These are phyloP conservation scores for Hysterium pulicare DNA, from an alignment of 2,329 filamentous ascomycete genomes.

Conservation along the genomic window DNA sequence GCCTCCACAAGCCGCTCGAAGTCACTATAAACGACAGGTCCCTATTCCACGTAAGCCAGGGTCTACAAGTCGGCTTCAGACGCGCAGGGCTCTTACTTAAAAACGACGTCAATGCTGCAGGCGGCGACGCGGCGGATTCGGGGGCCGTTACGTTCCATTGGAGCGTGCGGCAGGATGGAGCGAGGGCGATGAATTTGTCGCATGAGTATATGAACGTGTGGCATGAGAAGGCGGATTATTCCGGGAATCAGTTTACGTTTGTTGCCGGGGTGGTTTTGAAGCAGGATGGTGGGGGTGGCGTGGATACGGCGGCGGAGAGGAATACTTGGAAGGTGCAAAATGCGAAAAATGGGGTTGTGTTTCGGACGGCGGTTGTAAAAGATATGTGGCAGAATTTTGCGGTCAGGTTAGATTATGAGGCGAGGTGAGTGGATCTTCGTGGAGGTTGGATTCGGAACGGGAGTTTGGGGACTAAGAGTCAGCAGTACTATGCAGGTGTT, in stretches of 20 bases:
- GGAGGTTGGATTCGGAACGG: no score
- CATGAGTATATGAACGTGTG: constrained; percentile 32
- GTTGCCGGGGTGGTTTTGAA: constrained; percentile 18
- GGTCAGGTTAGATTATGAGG: constrained; percentile 19
- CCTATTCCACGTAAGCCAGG: constrained; percentile 16
- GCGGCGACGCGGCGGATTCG: constrained; percentile 17
- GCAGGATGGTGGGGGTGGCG: constrained; percentile 17
- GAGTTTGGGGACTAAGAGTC: no score
- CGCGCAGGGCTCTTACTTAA: constrained; percentile 21
- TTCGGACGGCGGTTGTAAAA: constrained; percentile 10
- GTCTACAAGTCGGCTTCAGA: constrained; percentile 21
- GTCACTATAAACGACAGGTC: constrained; percentile 23
- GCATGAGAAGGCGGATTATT: constrained; percentile 25
- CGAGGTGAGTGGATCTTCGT: constrained; percentile 14
- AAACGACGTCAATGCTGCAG: constrained; percentile 17
- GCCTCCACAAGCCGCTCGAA: constrained; percentile 15
- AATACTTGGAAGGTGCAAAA: constrained; percentile 21
- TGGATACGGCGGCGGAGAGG: constrained; percentile 15
- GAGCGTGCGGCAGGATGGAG: constrained; percentile 18
- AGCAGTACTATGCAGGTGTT: constrained; percentile 23
- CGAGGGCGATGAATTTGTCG: constrained; percentile 17
- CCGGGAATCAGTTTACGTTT: constrained; percentile 24
- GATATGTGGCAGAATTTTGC: constrained; percentile 27
- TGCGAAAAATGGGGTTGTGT: constrained; percentile 19
- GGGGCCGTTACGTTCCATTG: constrained; percentile 26